phyloP scores from a whole-genome alignment of 371 early-diverging fungal genomes.

The Mucor lusitanicus region DNA sequence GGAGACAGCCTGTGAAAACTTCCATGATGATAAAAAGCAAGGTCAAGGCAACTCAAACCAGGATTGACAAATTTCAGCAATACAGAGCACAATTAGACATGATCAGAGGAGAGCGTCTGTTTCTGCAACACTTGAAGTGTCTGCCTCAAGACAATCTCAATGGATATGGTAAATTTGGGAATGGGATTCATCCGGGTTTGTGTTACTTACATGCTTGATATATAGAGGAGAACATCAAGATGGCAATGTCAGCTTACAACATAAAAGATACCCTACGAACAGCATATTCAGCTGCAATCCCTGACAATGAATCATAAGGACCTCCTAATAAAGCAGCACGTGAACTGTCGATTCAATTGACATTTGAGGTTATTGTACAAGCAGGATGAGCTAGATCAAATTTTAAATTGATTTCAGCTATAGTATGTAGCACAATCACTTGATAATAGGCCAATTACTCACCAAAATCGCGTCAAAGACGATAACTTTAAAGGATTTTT shows the following conservation, averaged over 20 bases:
- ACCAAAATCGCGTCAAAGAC: no score
- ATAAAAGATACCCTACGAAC: not conserved
- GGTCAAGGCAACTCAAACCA: conserved; percentile 15
- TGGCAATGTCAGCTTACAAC: not conserved
- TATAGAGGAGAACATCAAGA: not conserved
- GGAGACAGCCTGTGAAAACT: conserved; percentile 25
- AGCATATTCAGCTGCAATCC: not conserved
- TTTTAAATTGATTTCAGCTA: no score
- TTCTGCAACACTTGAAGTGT: conserved; percentile 10
- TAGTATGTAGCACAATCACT: no score
- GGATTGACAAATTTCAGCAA: conserved; percentile 1
- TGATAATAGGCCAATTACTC: no score
- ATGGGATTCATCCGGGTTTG: not conserved
- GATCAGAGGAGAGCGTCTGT: conserved; percentile 13
- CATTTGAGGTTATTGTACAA: no score
- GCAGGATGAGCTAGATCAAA: no score
- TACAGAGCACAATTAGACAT: conserved; percentile 11
- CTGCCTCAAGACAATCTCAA: conserved; percentile 6
- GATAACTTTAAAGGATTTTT: no score
- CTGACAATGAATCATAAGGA: not conserved
- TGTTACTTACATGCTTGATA: not conserved
- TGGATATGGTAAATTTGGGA: conserved; percentile 6
- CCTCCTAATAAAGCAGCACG: no score
- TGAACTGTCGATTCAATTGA: no score
- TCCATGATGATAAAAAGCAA: conserved; percentile 29